Evolutionary conservation across 331 rosid species (phyloP), one percentile per base, ranked within the genome.

Genomic region (Pyracantha coccinea): DNA sequence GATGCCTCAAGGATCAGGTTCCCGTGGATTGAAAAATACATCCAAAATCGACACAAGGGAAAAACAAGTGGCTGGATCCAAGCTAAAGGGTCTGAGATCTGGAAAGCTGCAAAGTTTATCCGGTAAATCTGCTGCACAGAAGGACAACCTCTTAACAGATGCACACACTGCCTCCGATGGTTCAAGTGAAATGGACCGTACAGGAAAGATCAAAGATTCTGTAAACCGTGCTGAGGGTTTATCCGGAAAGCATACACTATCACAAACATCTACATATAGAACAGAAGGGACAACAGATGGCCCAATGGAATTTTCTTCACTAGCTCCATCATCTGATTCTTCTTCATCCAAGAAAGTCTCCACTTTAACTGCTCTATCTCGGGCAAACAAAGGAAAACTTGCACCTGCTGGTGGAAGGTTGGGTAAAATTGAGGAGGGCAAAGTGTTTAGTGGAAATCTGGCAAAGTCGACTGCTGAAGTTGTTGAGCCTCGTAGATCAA

Each of bases 401-500:
- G 98, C 96, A 20, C 97, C 90, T 31, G 92, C 87, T 25, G 73
- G 80, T 71, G 88, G 86, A 77, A 92, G 80, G 81, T 77, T 84
- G 82, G 88, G 86, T 66, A 91, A 87, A 85, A 84, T 85, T 69
- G 97, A 89, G 66, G 89, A 82, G 73, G 91, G 76, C 38, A 88
- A 82, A 71, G 83, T 72, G 75, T 78, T 62, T 32, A 69, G 81
- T 53, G 87, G 85, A 62, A 89, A 84, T 81, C 59, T 88, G 27
- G 64, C 35, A 7, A 88, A 76, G 75, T 78, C 87, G 62, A 82
- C 90, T 25, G 86, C 96, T 45, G 96, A 88, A 72, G 79, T 35
- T 13, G 33, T 4, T 32, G 99, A 89, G 89, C 99, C 97, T 23
- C 94, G 99, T 19, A 89, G 99, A 85, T 96, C 99, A 66, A 85